These are phyloP conservation scores for Vaucheria bursata DNA, from an alignment of 352 stramenopile species.

Conservation along the genomic window DNA sequence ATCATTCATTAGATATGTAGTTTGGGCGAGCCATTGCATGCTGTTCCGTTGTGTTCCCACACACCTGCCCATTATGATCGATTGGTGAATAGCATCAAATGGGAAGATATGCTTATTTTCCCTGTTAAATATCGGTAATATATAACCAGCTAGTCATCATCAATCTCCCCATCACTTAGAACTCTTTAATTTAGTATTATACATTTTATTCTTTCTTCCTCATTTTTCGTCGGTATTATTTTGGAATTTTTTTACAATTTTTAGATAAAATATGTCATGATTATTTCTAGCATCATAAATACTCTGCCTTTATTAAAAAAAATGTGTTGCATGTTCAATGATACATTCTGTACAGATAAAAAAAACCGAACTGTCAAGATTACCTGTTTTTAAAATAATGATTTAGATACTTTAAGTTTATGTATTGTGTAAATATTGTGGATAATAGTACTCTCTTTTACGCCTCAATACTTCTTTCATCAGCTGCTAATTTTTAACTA, in stretches of 20 bases:
- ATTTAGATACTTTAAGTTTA: no score
- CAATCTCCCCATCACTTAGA: constrained; percentile 14
- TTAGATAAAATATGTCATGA: background rate
- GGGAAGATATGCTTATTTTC: constrained; percentile 40
- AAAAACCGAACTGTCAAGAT: no score
- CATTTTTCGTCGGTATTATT: background rate
- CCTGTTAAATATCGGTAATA: constrained; percentile 32
- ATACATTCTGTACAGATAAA: no score
- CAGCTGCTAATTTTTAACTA: no score
- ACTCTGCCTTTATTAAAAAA: background rate
- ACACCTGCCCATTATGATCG: constrained; percentile 34
- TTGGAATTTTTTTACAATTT: background rate
- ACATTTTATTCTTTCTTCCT: background rate
- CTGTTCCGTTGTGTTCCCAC: constrained; percentile 30
- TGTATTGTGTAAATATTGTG: no score
- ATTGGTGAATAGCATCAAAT: constrained; percentile 24
- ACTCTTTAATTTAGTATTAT: background rate
- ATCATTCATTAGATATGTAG: constrained; percentile 21
- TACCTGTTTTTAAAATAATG: no score
- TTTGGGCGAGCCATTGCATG: constrained; percentile 36
- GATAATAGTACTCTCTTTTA: no score
- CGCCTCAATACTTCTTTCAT: no score
- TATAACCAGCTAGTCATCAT: constrained; percentile 14
- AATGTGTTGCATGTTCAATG: background rate
- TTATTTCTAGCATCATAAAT: background rate